Conservation (phyloP, 345 rosid species). For the Erysimum cheiranthoides region DNA sequence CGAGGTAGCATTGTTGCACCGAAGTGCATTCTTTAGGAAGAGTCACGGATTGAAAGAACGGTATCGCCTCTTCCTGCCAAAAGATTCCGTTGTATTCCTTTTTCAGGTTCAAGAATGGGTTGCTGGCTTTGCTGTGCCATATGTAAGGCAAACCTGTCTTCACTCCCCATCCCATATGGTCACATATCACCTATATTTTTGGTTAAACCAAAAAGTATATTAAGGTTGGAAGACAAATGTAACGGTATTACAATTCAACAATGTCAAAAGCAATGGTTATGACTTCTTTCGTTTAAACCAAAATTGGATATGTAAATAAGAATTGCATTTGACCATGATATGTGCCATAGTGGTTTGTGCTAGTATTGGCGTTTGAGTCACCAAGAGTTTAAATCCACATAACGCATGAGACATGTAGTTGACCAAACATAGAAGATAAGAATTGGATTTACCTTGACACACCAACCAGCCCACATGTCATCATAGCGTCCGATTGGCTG, state of each 20-base stretch:
- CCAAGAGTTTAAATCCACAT: background rate
- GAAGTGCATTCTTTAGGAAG: constrained; percentile 77
- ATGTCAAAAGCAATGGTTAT: background rate
- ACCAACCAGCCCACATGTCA: constrained; percentile 48
- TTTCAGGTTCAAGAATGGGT: constrained; percentile 79
- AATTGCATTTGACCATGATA: constrained; percentile 7
- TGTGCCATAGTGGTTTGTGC: background rate
- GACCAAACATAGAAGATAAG: background rate
- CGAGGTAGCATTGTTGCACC: constrained; percentile 79
- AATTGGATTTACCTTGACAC: constrained; percentile 36
- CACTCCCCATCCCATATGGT: constrained; percentile 82
- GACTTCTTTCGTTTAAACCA: background rate
- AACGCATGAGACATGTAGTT: background rate
- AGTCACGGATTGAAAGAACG: constrained; percentile 68
- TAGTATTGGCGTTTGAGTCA: background rate
- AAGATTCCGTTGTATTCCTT: constrained; percentile 86
- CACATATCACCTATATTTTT: constrained; percentile 69
- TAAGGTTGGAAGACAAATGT: background rate
- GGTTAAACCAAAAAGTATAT: constrained; percentile 1
- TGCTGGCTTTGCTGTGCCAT: constrained; percentile 95
- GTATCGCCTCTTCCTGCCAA: constrained; percentile 89
- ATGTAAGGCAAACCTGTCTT: constrained; percentile 88
- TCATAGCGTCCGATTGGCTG: constrained; percentile 47
- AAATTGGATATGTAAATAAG: background rate
- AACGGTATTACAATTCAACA: background rate